These are phyloP conservation scores for Dothideomycetidae sp. DNA, from an alignment of 2,329 filamentous ascomycete species.

Conservation along the genomic window DNA sequence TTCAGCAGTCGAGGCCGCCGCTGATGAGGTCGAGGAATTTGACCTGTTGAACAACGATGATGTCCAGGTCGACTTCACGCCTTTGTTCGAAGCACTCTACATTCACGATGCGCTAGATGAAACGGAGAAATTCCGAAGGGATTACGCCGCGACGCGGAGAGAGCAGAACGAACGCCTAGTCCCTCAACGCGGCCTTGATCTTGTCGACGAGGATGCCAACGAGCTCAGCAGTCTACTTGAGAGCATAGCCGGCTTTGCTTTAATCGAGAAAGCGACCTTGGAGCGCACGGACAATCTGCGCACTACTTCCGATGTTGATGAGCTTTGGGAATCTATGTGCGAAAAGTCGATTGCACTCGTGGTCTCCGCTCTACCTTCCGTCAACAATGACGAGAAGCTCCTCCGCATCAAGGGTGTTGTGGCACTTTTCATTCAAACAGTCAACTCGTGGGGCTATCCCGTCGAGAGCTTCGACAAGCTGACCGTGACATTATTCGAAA, in stretches of 20 bases:
- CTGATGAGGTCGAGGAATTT: slow-evolving; percentile 89
- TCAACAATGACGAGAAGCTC: slow-evolving; percentile 79
- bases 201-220: slow-evolving; percentile 69
- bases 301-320: slow-evolving; percentile 79
- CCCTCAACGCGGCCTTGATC: slow-evolving; percentile 52
- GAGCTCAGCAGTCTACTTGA: slow-evolving; percentile 84
- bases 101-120: slow-evolving; percentile 92
- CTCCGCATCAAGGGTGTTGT: slow-evolving; percentile 92
- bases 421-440: slow-evolving; percentile 90
- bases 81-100: slow-evolving; percentile 85
- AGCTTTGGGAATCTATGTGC: slow-evolving; percentile 97
- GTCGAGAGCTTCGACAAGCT: slow-evolving; percentile 70
- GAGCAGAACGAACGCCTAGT: slow-evolving; percentile 85
- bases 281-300: slow-evolving; percentile 70
- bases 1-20: slow-evolving; percentile 87
- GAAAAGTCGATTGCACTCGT: slow-evolving; percentile 73
- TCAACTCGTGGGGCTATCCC: slow-evolving; percentile 91
- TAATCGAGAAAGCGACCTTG: slow-evolving; percentile 91
- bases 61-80: slow-evolving; percentile 84
- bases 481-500: slow-evolving; percentile 78
- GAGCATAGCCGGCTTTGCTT: slow-evolving; percentile 89
- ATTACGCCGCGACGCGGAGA: slow-evolving; percentile 82
- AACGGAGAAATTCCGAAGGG: slow-evolving; percentile 74
- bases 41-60: slow-evolving; percentile 93
- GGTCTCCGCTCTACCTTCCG: slow-evolving; percentile 57